phyloP scores from a whole-genome alignment of 2,329 filamentous ascomycete genomes.

The Emericellopsis cladophorae region DNA sequence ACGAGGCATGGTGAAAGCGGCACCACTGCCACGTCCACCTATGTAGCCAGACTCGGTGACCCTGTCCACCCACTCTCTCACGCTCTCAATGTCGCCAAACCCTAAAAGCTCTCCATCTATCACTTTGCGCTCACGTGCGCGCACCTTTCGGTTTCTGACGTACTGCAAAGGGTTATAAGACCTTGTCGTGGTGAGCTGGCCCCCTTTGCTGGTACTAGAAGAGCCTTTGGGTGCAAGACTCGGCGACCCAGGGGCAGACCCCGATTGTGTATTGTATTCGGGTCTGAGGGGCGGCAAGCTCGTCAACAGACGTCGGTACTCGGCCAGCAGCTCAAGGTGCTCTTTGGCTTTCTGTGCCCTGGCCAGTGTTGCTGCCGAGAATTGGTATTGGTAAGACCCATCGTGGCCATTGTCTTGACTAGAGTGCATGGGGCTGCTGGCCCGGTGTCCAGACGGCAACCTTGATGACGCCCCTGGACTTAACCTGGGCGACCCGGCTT shows the following conservation, averaged over 20 bases:
- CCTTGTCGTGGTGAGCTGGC: slow-evolving; percentile 33
- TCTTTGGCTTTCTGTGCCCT: slow-evolving; percentile 75
- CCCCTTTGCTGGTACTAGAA: background rate
- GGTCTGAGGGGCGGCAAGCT: slow-evolving; percentile 61
- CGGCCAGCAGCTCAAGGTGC: slow-evolving; percentile 73
- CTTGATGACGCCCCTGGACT: slow-evolving; percentile 27
- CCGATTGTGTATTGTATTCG: slow-evolving; percentile 19
- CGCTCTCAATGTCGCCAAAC: slow-evolving; percentile 61
- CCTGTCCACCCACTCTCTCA: slow-evolving; percentile 65
- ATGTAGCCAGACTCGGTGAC: background rate
- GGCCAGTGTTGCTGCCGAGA: slow-evolving; percentile 69
- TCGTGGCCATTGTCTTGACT: slow-evolving; percentile 31
- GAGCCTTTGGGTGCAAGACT: slow-evolving; percentile 4
- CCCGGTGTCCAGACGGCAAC: slow-evolving; percentile 20
- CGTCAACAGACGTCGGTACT: slow-evolving; percentile 72
- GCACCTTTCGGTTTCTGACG: slow-evolving; percentile 77
- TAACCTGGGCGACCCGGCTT: slow-evolving; percentile 47
- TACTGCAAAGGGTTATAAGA: slow-evolving; percentile 86
- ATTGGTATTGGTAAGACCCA: slow-evolving; percentile 44
- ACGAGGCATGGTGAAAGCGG: slow-evolving; percentile 22
- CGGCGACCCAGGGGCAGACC: slow-evolving; percentile 3
- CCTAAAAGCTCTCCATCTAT: slow-evolving; percentile 66
- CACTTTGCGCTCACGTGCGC: slow-evolving; percentile 61
- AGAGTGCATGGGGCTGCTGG: slow-evolving; percentile 32
- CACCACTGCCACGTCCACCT: background rate